Evolutionary conservation across 1,284 basidiomycete genomes (phyloP), one percentile per base, ranked within the genome.

Genomic region (Tylopilus sp.): DNA sequence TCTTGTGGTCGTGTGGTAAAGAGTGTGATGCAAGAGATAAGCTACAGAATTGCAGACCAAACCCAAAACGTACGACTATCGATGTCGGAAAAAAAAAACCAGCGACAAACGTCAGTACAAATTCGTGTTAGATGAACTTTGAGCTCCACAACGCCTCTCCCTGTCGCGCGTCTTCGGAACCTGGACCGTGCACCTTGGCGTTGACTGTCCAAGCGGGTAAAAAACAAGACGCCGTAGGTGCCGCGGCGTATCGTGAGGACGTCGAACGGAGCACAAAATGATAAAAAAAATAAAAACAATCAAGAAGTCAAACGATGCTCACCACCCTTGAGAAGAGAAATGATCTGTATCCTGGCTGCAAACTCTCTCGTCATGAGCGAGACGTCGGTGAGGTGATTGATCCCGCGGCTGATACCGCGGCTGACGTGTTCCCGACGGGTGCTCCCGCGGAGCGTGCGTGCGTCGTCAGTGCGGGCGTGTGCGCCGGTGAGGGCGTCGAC

Each of bases 61-160:
- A 36, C 36, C 30, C 34, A 43, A 54, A 40, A n/a, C 4, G 40
- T 30, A 30, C 28, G 11, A 16, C 28, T 35, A 37, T 49, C 29
- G 28, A n/a, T 28, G 9, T 28, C 10, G 26, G 9, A 41, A 12
- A 41, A 12, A n/a, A n/a, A n/a, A n/a, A n/a, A n/a, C n/a, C 16
- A 29, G 26, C 21, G 26, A 40, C 6, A 12, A 3, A 5, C 12
- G 19, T 15, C 12, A 28, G 29, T 26, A 29, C 26, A 18, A 23
- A 18, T 10, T 23, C 23, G 42, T 30, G 23, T 55, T 19, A 75
- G 46, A 77, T 72, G 54, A 75, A 71, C 56, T 72, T 77, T 11
- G 74, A 76, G 58, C 74, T 76, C 73, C 74, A 75, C 54, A 74
- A 54, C 5, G 74, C 74, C 54, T 76, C 76, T 45, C 67, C 68